Evolutionary conservation across 108 stramenopile species (phyloP), one percentile per base, ranked within the genome.

Genomic region (Seminavis robusta): DNA sequence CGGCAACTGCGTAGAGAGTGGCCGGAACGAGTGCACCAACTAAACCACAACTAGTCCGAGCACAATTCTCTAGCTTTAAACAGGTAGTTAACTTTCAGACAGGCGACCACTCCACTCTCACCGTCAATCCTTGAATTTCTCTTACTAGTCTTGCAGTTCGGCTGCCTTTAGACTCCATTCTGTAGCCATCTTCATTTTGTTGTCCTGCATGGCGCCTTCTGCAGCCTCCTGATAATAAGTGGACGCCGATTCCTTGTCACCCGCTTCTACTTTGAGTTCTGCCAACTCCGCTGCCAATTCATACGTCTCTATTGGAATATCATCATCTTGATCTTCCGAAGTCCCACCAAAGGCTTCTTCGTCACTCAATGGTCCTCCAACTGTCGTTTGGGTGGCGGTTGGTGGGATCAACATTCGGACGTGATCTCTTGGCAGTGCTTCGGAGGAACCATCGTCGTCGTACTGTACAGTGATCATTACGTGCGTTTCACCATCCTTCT

Each of bases 391-490:
- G 17, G 69, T 54, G 6, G 81, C 69, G 15, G 65, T 63, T 6
- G 73, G 59, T 19, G 60, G 59, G 20, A 61, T 31, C 4, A 50
- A 9, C 36, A 45, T 52, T 31, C 82, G 76, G 2, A 87, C 71
- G 47, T 83, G 59, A 15, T 83, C 80, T 38, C 16, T 24, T 38
- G 75, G 36, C 26, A 84, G 56, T n/a, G 64, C 33, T 50, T 88
- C 86, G 7, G 61, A 58, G 0, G 86, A 81, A 19, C 78, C 86
- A 67, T 84, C 86, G 64, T 88, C 86, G 50, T 84, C 86, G 57
- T 88, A 88, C 26, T 56, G 55, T 17, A 84, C 56, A 26, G 47
- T 49, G 4, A 88, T 52, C n/a, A n/a, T n/a, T n/a, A n/a, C n/a
- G n/a, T n/a, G n/a, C 37, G 34, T 25, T 28, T 52, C 51, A 17